Conservation (phyloP, 2,329 filamentous ascomycete genomes). For the Aspergillus sojae region DNA sequence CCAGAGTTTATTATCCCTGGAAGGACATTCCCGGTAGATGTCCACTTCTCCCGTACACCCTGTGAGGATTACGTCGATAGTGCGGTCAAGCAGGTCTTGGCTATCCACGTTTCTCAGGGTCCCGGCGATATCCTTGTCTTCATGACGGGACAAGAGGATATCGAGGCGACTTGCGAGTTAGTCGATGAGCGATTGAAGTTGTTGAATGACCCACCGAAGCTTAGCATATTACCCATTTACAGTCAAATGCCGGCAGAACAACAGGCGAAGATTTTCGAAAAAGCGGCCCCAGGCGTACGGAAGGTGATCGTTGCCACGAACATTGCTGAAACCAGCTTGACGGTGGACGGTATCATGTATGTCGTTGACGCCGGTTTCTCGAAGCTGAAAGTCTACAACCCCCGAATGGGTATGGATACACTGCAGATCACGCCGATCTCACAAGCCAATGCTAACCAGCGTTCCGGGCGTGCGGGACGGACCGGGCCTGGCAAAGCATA, state of each 20-base stretch:
- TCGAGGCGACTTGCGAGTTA: constrained; percentile 93
- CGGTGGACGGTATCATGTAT: constrained; percentile 98
- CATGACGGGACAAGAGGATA: constrained; percentile 99
- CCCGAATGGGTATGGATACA: constrained; percentile 98
- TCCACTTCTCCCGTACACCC: constrained; percentile 91
- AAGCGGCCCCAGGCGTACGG: constrained; percentile 82
- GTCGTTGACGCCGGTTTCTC: constrained; percentile 96
- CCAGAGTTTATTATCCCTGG: constrained; percentile 97
- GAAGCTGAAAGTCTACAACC: constrained; percentile 98
- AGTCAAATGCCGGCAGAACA: constrained; percentile 99
- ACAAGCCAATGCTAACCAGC: constrained; percentile 91
- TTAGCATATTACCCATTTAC: constrained; percentile 96
- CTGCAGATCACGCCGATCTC: constrained; percentile 97
- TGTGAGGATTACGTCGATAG: constrained; percentile 98
- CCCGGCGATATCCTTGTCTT: constrained; percentile 94
- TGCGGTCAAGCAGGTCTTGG: constrained; percentile 91
- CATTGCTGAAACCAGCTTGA: constrained; percentile 96
- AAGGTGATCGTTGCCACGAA: constrained; percentile 99
- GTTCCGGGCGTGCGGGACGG: constrained; percentile 88
- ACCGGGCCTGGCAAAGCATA: constrained; percentile 96
- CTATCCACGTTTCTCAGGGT: constrained; percentile 94
- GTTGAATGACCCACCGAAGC: constrained; percentile 90
- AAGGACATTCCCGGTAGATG: constrained; percentile 93
- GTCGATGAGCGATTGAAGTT: constrained; percentile 84
- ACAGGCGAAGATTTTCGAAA: constrained; percentile 96